A percentile compares a stretch with the other conserved stretches of the same genome.
Evolutionary conservation across 202 grass and related monocot genomes (phyloP).

Genomic region (Saccharum hybrid): DNA sequence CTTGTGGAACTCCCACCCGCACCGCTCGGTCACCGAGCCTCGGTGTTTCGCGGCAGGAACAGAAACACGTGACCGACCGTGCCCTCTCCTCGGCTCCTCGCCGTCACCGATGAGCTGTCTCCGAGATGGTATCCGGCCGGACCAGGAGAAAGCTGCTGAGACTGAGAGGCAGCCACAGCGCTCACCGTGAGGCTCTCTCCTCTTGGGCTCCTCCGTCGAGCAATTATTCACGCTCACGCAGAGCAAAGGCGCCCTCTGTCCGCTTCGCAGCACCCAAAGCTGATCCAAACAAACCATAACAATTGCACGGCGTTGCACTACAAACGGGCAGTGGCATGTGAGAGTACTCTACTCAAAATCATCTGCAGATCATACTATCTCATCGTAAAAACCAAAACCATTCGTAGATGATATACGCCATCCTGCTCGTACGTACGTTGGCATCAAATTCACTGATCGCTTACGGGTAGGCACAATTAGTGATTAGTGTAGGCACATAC

Average conservation of each 20-base stretch:
- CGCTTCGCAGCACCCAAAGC: conserved; percentile 13
- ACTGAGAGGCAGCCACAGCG: too few relatives aligned
- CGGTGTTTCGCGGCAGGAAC: too few relatives aligned
- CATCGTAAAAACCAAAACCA: not conserved
- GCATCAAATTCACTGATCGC: not conserved
- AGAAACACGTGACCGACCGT: too few relatives aligned
- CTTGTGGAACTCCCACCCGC: too few relatives aligned
- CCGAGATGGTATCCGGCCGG: conserved; percentile 2
- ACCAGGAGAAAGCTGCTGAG: not conserved
- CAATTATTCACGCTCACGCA: not conserved
- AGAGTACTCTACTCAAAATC: not conserved
- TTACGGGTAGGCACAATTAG: not conserved
- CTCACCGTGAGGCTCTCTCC: too few relatives aligned
- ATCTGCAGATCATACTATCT: not conserved
- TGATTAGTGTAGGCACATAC: not conserved
- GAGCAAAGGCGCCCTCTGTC: conserved; percentile 21
- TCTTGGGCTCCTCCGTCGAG: too few relatives aligned
- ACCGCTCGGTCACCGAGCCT: too few relatives aligned
- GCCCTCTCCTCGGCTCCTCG: too few relatives aligned
- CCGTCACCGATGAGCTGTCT: too few relatives aligned
- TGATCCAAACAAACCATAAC: not conserved
- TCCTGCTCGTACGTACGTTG: too few relatives aligned
- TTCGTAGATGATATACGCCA: not conserved
- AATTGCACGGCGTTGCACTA: not conserved
- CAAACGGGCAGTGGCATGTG: not conserved